A percentile compares a stretch with the other conserved stretches of the same genome.
Conservation (phyloP, 2,329 filamentous ascomycete species). For the Penicillium paneum region DNA sequence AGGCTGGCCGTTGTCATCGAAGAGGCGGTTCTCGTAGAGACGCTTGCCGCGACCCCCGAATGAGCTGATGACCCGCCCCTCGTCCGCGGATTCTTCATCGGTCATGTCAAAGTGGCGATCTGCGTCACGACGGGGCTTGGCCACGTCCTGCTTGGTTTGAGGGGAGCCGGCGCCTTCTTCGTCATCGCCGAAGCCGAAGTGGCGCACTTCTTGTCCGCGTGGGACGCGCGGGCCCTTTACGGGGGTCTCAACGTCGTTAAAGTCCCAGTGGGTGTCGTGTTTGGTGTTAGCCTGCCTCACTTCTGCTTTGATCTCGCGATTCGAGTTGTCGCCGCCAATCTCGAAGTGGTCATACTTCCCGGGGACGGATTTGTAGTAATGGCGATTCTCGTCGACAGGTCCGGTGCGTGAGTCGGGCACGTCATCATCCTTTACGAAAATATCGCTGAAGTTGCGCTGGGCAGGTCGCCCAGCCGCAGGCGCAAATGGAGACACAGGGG, state of each 20-base stretch:
- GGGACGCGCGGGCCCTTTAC: slow-evolving; percentile 66
- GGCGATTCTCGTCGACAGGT: slow-evolving; percentile 31
- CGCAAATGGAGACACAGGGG: slow-evolving; percentile 60
- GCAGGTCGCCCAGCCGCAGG: slow-evolving; percentile 65
- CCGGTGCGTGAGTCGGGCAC: slow-evolving; percentile 17
- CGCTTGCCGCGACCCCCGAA: slow-evolving; percentile 65
- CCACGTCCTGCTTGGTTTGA: slow-evolving; percentile 53
- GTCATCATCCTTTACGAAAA: slow-evolving; percentile 56
- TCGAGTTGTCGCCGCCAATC: slow-evolving; percentile 32
- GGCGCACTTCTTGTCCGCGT: slow-evolving; percentile 67
- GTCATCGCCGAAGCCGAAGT: slow-evolving; percentile 73
- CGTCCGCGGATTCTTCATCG: slow-evolving; percentile 63
- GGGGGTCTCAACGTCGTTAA: slow-evolving; percentile 82
- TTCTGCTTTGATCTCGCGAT: slow-evolving; percentile 27
- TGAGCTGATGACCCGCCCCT: slow-evolving; percentile 42
- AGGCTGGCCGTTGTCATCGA: slow-evolving; percentile 61
- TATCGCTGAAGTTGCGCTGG: slow-evolving; percentile 65
- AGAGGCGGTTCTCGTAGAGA: slow-evolving; percentile 75
- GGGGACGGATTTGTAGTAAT: slow-evolving; percentile 60
- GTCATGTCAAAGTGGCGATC: slow-evolving; percentile 79
- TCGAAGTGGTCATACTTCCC: slow-evolving; percentile 71
- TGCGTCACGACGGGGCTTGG: slow-evolving; percentile 72
- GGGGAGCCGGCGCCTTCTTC: slow-evolving; percentile 42
- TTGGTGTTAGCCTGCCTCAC: slow-evolving; percentile 37
- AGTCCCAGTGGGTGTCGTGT: slow-evolving; percentile 75